A percentile compares a stretch with the other conserved stretches of the same genome.
Evolutionary conservation across 148 eudicot genomes (phyloP).

Genomic region (Spergularia bocconei): DNA sequence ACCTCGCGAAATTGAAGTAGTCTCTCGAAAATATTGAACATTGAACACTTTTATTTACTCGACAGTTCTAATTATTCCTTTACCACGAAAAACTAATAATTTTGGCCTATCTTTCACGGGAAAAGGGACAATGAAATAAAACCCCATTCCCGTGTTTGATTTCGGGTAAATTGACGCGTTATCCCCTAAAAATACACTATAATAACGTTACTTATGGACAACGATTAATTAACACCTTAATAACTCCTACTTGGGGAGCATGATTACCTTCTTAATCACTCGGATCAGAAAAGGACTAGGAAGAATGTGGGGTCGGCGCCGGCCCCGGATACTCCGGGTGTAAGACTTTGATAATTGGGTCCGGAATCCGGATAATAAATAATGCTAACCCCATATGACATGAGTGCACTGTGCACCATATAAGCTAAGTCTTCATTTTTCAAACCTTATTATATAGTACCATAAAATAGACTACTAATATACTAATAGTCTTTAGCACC

Average conservation of each 20-base stretch:
- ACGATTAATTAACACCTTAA: too few relatives aligned
- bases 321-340: constrained; percentile 34
- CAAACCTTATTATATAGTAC: constrained; percentile 22
- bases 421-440: constrained; percentile 28
- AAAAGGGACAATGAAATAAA: too few relatives aligned
- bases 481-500: constrained; percentile 6
- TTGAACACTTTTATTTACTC: too few relatives aligned
- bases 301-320: constrained; percentile 42
- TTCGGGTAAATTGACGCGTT: too few relatives aligned
- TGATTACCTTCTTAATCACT: constrained; percentile 21
- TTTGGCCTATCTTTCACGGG: too few relatives aligned
- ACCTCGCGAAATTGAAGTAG: too few relatives aligned
- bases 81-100: too few relatives aligned
- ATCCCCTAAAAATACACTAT: too few relatives aligned
- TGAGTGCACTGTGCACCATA: constrained; percentile 21
- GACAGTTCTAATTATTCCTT: too few relatives aligned
- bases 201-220: too few relatives aligned
- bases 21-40: too few relatives aligned
- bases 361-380: constrained; percentile 14
- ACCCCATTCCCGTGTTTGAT: too few relatives aligned
- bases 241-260: not conserved
- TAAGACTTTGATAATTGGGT: not conserved
- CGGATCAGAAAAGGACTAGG: not conserved
- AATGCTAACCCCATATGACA: constrained; percentile 30
- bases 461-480: not conserved